Evolutionary conservation across 2,329 filamentous ascomycete species (phyloP).

Genomic region (Fusarium pininemorale): DNA sequence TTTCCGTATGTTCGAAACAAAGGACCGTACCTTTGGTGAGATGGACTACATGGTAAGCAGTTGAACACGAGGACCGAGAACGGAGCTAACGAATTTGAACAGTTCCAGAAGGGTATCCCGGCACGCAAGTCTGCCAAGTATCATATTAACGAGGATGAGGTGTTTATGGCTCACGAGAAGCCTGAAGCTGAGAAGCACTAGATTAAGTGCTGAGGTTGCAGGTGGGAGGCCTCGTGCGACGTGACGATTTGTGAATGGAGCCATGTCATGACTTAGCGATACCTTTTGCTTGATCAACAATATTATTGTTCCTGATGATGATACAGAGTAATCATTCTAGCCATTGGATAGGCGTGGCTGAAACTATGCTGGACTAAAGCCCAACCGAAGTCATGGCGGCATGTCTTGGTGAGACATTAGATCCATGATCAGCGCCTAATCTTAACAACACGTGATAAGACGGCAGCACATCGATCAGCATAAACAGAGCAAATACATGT

Average conservation of each 20-base stretch:
- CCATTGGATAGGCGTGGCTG: background rate
- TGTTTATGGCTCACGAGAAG: slow-evolving; percentile 38
- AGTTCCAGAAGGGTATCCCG: slow-evolving; percentile 49
- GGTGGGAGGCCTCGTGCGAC: background rate
- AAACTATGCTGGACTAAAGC: slow-evolving; percentile 3
- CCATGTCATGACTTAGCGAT: background rate
- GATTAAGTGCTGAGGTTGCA: background rate
- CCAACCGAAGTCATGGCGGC: slow-evolving; percentile 11
- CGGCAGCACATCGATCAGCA: background rate
- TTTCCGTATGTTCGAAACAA: slow-evolving; percentile 57
- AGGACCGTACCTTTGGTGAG: slow-evolving; percentile 56
- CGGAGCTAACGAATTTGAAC: slow-evolving; percentile 18
- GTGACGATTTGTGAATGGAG: background rate
- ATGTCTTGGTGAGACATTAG: slow-evolving; percentile 24
- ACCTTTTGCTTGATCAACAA: slow-evolving; percentile 12
- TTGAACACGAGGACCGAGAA: background rate
- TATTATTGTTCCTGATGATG: background rate
- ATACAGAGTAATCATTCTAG: background rate
- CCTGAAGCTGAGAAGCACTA: slow-evolving; percentile 26
- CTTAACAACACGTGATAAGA: background rate
- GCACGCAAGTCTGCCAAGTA: slow-evolving; percentile 52
- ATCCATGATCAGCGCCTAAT: slow-evolving; percentile 9
- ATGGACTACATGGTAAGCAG: slow-evolving; percentile 52
- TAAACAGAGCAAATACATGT: background rate
- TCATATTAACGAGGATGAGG: slow-evolving; percentile 48